Base-by-base conservation (phyloP, 192 early-diverging fungal species). In the Coemansia sp. region DNA sequence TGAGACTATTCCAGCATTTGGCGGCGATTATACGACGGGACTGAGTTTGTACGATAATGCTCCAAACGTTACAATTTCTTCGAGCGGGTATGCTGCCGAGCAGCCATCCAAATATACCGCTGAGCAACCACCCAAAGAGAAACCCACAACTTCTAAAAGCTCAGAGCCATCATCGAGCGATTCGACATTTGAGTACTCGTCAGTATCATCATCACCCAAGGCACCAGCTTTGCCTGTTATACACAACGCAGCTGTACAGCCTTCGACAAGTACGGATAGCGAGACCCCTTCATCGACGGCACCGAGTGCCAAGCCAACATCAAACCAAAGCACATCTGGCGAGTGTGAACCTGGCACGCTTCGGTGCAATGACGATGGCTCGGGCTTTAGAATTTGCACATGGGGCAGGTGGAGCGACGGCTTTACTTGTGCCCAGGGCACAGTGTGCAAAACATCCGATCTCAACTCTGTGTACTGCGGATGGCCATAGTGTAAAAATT, bases 1-100 rank as follows among this genome's bases (percentile, higher is more conserved):
- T 57, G 81, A 81, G 7, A 62, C 62, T 10, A 83, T 86, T n/a
- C 69, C 83, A 31, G 85, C 81, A 63, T 80, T 45, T n/a, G 14
- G 14, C 14, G 41, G 41, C 14, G 16, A 45, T n/a, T 45, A 45
- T n/a, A n/a, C 11, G 71, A 45, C 41, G 9, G 41, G 41, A 16
- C 41, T 45, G 11, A n/a, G 16, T 12, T 12, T 45, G 11, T 45
- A 45, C 16, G 14, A 45, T 12, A 45, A 45, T n/a, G 41, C 41
- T 10, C 41, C 41, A n/a, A 45, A 45, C 14, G 41, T 45, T n/a
- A 45, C 41, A 45, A n/a, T 45, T 45, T 14, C 41, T 5, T n/a
- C 41, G 0, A 45, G 41, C 41, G 41, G 41, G 4, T 45, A 45
- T n/a, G 14, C 14, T n/a, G 41, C 41, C 9, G 16, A 45, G 12